Evolutionary conservation across 441 rosid species (phyloP).

Genomic region (Sinapis alba): DNA sequence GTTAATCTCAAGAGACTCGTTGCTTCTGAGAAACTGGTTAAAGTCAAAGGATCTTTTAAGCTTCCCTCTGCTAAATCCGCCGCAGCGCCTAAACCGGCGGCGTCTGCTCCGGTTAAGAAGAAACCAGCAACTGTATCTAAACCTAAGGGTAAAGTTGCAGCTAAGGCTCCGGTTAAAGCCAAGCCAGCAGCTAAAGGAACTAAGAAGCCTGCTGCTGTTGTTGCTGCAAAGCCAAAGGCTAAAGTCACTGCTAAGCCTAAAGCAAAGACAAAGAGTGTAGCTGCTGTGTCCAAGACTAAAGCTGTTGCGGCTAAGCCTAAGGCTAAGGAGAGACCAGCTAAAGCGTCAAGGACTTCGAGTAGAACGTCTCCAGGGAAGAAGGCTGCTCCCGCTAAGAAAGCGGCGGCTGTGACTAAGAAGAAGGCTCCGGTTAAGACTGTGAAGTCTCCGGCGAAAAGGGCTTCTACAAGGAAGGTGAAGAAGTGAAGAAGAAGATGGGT

Average conservation of each 20-base stretch:
- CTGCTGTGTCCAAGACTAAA: constrained; percentile 49
- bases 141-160: constrained; percentile 36
- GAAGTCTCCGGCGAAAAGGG: constrained; percentile 64
- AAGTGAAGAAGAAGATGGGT: constrained; percentile 23
- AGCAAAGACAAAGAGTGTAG: constrained; percentile 38
- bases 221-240: constrained; percentile 39
- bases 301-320: constrained; percentile 47
- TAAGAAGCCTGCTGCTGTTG: constrained; percentile 35
- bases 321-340: constrained; percentile 47
- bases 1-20: constrained; percentile 74
- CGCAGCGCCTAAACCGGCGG: constrained; percentile 41
- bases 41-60: constrained; percentile 81
- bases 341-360: constrained; percentile 41
- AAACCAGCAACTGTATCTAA: constrained; percentile 45
- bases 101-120: constrained; percentile 47
- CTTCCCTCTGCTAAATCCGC: constrained; percentile 51
- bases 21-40: constrained; percentile 65
- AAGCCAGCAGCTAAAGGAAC: constrained; percentile 37
- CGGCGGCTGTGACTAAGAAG: constrained; percentile 40
- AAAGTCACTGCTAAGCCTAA: constrained; percentile 43
- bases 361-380: constrained; percentile 49
- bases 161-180: constrained; percentile 40
- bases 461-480: constrained; percentile 54
- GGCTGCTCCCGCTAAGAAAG: constrained; percentile 38
- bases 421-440: constrained; percentile 46